Evolutionary conservation across 441 rosid species (phyloP).

Genomic region (Biscutella auriculata): DNA sequence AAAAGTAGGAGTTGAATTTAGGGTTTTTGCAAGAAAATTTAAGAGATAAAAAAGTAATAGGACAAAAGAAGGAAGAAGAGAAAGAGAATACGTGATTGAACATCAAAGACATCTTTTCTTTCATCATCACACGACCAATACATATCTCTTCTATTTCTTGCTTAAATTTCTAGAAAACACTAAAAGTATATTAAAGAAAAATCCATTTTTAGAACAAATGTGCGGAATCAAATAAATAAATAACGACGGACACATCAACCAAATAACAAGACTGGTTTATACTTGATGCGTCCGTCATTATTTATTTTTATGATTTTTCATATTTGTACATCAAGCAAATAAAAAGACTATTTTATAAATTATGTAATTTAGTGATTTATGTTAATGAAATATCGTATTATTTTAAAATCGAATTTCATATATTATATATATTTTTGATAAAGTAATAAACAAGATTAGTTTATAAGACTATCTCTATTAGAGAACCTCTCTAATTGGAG

Average conservation of each 20-base stretch:
- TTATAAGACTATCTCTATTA: too few species aligned
- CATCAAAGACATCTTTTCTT: constrained; percentile 17
- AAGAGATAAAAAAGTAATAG: not conserved
- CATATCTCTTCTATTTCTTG: constrained; percentile 9
- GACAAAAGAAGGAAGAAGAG: constrained; percentile 14
- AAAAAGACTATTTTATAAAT: too few species aligned
- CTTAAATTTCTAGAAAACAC: not conserved
- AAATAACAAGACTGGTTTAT: too few species aligned
- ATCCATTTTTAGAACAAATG: constrained; percentile 4
- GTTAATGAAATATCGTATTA: too few species aligned
- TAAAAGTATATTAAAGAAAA: not conserved
- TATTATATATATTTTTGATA: too few species aligned
- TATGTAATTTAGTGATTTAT: too few species aligned
- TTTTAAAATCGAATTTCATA: too few species aligned
- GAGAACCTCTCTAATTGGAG: too few species aligned
- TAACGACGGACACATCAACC: constrained; percentile 10
- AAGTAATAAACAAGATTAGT: too few species aligned
- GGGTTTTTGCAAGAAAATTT: constrained; percentile 7
- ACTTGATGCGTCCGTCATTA: too few species aligned
- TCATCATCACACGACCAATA: constrained; percentile 12
- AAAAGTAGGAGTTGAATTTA: constrained; percentile 12
- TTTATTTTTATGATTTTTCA: too few species aligned
- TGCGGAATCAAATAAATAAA: constrained; percentile 1
- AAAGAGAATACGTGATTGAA: constrained; percentile 18
- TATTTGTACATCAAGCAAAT: too few species aligned